These are phyloP conservation scores for Pseudomicrostroma phylloplanum DNA, from an alignment of 1,284 basidiomycete species.

Conservation along the genomic window DNA sequence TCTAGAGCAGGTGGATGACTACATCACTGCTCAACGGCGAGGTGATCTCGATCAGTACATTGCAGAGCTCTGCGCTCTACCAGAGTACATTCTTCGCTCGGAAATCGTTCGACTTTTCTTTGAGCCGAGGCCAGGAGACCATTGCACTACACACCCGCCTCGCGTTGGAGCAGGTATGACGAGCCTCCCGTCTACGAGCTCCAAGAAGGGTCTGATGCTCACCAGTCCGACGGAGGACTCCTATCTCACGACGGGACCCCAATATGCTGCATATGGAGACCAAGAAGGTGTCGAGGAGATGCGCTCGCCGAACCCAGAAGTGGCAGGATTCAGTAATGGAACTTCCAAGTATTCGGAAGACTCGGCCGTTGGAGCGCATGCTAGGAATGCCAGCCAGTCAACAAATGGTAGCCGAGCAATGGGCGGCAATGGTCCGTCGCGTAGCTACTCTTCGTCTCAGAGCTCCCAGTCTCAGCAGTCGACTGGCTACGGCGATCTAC, in stretches of 20 bases:
- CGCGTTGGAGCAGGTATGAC: conserved; percentile 6
- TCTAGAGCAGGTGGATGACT: conserved; percentile 70
- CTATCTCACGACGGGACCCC: conserved; percentile 18
- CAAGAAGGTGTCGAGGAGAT: conserved; percentile 11
- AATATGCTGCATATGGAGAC: conserved; percentile 10
- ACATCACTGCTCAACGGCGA: conserved; percentile 72
- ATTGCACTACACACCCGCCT: conserved; percentile 36
- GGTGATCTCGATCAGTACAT: conserved; percentile 85
- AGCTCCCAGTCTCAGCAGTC: not conserved
- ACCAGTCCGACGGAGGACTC: not conserved
- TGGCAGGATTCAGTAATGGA: conserved; percentile 2
- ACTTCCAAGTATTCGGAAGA: conserved; percentile 18
- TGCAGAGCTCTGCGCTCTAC: conserved; percentile 64
- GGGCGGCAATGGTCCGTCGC: no score
- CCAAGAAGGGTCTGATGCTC: conserved; percentile 20
- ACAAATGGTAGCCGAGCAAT: no score
- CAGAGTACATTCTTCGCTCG: conserved; percentile 76
- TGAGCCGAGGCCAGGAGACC: conserved; percentile 76
- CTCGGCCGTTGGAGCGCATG: conserved; percentile 5
- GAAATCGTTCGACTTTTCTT: conserved; percentile 77
- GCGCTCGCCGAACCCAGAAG: not conserved
- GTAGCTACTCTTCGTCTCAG: not conserved
- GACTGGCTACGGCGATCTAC: not conserved
- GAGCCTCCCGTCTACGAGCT: conserved; percentile 17
- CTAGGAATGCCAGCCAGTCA: not conserved